Percentiles rank a stretch among this genome's conserved stretches.
Evolutionary conservation across 2,329 filamentous ascomycete genomes (phyloP).

Genomic region (Lasiodiplodia gonubiensis): DNA sequence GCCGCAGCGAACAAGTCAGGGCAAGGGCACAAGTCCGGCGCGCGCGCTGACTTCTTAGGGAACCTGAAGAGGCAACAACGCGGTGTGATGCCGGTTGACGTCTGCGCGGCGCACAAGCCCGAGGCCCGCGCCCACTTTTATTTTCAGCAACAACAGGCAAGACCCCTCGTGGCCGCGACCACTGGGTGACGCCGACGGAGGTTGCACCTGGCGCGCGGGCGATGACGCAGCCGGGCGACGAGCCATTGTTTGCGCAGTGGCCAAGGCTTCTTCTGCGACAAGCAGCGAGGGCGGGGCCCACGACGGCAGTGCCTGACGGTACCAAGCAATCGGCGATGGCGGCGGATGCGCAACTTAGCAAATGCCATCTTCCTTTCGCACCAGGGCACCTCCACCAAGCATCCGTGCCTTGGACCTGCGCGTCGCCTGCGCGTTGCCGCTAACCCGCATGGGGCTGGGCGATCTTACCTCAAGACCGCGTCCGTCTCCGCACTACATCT

Average conservation of each 20-base stretch:
- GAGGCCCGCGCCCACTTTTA: slow-evolving; percentile 19
- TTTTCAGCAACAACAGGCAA: slow-evolving; percentile 19
- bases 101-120: slow-evolving; percentile 23
- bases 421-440: slow-evolving; percentile 12
- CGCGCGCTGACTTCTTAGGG: slow-evolving; percentile 4
- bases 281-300: background rate
- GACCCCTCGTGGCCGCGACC: background rate
- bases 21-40: background rate
- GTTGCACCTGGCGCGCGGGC: background rate
- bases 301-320: background rate
- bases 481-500: slow-evolving; percentile 6
- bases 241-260: background rate
- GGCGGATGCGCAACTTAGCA: slow-evolving; percentile 13
- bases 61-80: slow-evolving; percentile 28
- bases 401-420: slow-evolving; percentile 23
- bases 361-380: slow-evolving; percentile 6
- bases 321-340: background rate
- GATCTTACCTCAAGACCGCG: slow-evolving; percentile 17
- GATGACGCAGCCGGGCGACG: slow-evolving; percentile 8
- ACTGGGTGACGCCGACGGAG: background rate
- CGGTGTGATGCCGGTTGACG: slow-evolving; percentile 29
- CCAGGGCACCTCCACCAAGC: slow-evolving; percentile 16
- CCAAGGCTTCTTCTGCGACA: background rate
- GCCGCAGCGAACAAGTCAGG: background rate
- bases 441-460: slow-evolving; percentile 3